These are phyloP conservation scores for Plasmodiophora brassicae DNA, from an alignment of 208 protist species.

Conservation along the genomic window DNA sequence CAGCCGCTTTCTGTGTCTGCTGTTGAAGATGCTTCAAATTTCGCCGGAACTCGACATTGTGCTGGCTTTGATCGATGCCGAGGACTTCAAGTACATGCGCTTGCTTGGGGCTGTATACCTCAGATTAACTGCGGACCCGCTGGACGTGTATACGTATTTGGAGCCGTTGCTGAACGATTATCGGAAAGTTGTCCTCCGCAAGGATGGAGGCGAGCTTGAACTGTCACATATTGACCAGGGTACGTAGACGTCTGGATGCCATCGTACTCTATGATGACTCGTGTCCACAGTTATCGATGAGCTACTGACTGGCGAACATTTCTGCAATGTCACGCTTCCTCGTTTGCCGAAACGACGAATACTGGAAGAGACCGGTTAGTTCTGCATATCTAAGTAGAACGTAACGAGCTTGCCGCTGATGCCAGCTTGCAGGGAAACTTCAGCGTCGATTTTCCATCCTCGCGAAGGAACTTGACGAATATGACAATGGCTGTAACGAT, in stretches of 20 bases:
- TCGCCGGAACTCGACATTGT: not conserved
- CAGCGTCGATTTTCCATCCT: not conserved
- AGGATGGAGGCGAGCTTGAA: not conserved
- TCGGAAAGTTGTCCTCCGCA: conserved; percentile 12
- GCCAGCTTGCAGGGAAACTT: not conserved
- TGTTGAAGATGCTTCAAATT: conserved; percentile 37
- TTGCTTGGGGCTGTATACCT: conserved; percentile 24
- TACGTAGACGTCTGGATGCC: not conserved
- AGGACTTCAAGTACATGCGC: conserved; percentile 31
- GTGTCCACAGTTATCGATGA: conserved; percentile 4
- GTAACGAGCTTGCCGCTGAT: not conserved
- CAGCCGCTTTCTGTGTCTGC: not conserved
- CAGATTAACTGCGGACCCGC: not conserved
- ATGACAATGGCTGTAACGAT: not conserved
- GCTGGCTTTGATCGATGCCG: conserved; percentile 18
- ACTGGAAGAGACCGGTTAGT: not conserved
- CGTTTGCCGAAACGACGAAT: not conserved
- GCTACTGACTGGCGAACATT: not conserved
- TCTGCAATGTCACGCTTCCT: conserved; percentile 10
- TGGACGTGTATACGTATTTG: conserved; percentile 40
- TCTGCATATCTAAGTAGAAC: too few relatives aligned
- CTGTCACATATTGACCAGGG: conserved; percentile 29
- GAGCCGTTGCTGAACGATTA: conserved; percentile 39
- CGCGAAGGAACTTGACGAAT: not conserved
- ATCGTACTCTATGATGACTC: not conserved